These are phyloP conservation scores for Saccharomycopsis lassenensis DNA, from an alignment of 805 yeast species.

Conservation along the genomic window DNA sequence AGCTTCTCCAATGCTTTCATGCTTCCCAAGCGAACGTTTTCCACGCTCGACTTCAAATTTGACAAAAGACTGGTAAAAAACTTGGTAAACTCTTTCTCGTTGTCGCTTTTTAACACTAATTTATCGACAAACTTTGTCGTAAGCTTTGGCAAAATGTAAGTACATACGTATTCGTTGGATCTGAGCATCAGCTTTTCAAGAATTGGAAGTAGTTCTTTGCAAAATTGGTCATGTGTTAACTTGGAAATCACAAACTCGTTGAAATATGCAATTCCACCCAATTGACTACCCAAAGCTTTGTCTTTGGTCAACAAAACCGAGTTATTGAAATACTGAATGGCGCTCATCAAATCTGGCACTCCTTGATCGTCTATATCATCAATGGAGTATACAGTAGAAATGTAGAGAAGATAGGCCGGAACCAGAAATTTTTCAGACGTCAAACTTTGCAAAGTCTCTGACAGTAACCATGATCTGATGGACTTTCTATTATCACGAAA, in stretches of 20 bases:
- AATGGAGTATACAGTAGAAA: conserved; percentile 3
- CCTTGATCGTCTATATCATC: not conserved
- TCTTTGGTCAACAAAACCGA: conserved; percentile 38
- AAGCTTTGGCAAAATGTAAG: conserved; percentile 41
- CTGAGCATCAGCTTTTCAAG: conserved; percentile 68
- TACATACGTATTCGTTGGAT: conserved; percentile 63
- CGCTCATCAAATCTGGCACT: not conserved
- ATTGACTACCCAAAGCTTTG: conserved; percentile 34
- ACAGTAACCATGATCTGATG: not conserved
- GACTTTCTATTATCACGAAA: not conserved
- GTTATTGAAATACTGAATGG: conserved; percentile 26
- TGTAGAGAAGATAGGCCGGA: conserved; percentile 7
- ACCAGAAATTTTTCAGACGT: not conserved
- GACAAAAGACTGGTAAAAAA: conserved; percentile 41
- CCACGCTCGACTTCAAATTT: conserved; percentile 62
- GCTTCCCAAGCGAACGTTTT: conserved; percentile 43
- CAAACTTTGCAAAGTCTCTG: not conserved
- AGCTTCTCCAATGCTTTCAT: conserved; percentile 26
- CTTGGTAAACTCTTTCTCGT: conserved; percentile 34
- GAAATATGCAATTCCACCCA: conserved; percentile 29
- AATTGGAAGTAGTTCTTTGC: conserved; percentile 38
- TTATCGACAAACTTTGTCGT: too few species aligned
- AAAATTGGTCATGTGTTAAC: conserved; percentile 27
- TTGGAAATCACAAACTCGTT: conserved; percentile 28
- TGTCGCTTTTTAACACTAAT: conserved; percentile 21